These are phyloP conservation scores for Colletotrichum euphorbiae DNA, from an alignment of 2,329 filamentous ascomycete species.

Conservation along the genomic window DNA sequence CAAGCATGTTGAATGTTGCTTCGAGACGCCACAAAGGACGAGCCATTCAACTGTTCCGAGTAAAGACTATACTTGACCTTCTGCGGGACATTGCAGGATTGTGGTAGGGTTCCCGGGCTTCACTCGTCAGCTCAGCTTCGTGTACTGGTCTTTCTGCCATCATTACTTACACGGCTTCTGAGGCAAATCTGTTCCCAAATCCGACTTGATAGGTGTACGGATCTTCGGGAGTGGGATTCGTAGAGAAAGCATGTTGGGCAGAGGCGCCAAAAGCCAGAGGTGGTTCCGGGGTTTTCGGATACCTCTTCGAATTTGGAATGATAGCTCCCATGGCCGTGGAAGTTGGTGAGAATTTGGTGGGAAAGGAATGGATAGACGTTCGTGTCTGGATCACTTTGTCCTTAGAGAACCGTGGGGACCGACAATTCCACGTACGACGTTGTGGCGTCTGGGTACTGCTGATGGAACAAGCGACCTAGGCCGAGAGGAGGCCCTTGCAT, in stretches of 20 bases:
- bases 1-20: slow-evolving; percentile 43
- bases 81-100: slow-evolving; percentile 55
- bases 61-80: slow-evolving; percentile 56
- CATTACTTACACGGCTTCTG: slow-evolving; percentile 42
- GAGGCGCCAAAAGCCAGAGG: slow-evolving; percentile 22
- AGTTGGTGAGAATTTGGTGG: not conserved
- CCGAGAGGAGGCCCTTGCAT: slow-evolving; percentile 29
- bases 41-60: slow-evolving; percentile 62
- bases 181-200: slow-evolving; percentile 43
- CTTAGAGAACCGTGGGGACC: not conserved
- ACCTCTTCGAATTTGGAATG: slow-evolving; percentile 24
- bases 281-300: slow-evolving; percentile 10
- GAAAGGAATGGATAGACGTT: not conserved
- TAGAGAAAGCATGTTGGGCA: slow-evolving; percentile 39
- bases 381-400: not conserved
- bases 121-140: slow-evolving; percentile 2
- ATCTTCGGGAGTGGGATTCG: slow-evolving; percentile 31
- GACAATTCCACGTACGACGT: slow-evolving; percentile 15
- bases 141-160: not conserved
- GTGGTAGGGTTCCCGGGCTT: slow-evolving; percentile 37
- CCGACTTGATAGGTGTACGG: slow-evolving; percentile 43
- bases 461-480: slow-evolving; percentile 17
- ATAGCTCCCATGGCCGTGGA: slow-evolving; percentile 28
- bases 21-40: slow-evolving; percentile 46
- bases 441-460: slow-evolving; percentile 27